Conservation (phyloP, 164 flowering plant genomes). For the Houttuynia cordata region DNA sequence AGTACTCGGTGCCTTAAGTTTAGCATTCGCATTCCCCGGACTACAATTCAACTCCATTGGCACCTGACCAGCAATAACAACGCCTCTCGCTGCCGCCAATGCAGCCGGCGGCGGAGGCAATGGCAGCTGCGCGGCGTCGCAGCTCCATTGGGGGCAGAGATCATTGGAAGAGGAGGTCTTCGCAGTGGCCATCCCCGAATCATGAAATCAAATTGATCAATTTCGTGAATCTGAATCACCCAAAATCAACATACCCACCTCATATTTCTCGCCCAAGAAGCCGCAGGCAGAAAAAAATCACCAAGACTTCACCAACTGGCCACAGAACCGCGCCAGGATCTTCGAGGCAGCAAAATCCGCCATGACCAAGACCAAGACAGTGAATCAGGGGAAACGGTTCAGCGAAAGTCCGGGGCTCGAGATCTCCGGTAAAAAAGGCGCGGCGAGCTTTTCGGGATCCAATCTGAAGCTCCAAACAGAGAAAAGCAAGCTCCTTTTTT, state of each 20-base stretch:
- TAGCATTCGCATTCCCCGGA: slow-evolving; percentile 11
- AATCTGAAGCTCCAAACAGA: neutral
- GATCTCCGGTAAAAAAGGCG: neutral
- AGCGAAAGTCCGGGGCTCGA: neutral
- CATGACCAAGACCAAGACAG: neutral
- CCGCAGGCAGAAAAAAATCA: neutral
- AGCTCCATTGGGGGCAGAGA: slow-evolving; percentile 8
- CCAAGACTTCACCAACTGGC: neutral
- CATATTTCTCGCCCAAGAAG: neutral
- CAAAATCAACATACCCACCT: neutral
- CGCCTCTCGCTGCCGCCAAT: neutral
- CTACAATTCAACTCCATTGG: slow-evolving; percentile 12
- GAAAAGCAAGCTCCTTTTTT: neutral
- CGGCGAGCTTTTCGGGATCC: slow-evolving; percentile 1
- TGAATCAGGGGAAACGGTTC: neutral
- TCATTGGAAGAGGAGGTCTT: slow-evolving; percentile 4
- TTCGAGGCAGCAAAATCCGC: neutral
- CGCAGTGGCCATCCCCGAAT: slow-evolving; percentile 10
- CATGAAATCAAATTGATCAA: slow-evolving; percentile 1
- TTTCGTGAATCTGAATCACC: neutral
- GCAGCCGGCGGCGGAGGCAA: slow-evolving; percentile 10
- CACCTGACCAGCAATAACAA: no score
- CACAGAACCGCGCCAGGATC: neutral
- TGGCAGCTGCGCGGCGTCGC: slow-evolving; percentile 6
- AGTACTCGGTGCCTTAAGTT: no score